Evolutionary conservation across 2,329 filamentous ascomycete genomes (phyloP), one percentile per base, ranked within the genome.

Genomic region (Daldinia eschscholtzii): DNA sequence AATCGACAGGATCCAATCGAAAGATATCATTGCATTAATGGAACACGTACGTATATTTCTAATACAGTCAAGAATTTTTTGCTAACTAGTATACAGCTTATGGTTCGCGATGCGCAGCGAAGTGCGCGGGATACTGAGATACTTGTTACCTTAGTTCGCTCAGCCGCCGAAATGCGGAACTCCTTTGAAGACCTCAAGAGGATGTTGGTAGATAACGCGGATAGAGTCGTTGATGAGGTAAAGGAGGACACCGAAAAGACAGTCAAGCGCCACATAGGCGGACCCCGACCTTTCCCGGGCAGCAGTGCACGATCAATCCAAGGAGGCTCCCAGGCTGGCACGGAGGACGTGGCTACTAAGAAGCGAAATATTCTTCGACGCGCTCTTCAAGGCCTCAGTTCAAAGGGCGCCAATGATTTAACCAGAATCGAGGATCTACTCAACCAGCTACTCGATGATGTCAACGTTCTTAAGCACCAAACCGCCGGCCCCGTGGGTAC

Each of bases 121-220:
- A 98, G 96, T 80, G 96, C 96, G 52, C 89, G 96, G 50, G 96
- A 99, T 76, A 98, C 96, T 0, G 96, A 99, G 80, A 98, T 99
- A 62, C 85, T 99, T 18, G 93, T 98, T 53, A 95, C 96, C 0
- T 88, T 99, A 35, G 96, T 99, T 68, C 91, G 95, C 67, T 94
- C 94, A 61, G 95, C 96, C 3, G 91, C 96, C 12, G 96, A 99
- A 81, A 98, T 98, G 94, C 93, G 95, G 71, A 97, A 93, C 74
- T 97, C 93, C 0, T 97, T 98, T 77, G 93, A 97, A 72, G 94
- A 97, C 75, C 92, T 99, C 86, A 98, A 96, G 84, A 92, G 91
- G 71, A 91, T 97, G 76, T 92, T 99, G 68, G 91, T 92, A 57
- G 92, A 97, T 72, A 95, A 97, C 67, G 95, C 98, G 76, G 93